Conservation (phyloP, 208 protist species). For the Leishmania major region DNA sequence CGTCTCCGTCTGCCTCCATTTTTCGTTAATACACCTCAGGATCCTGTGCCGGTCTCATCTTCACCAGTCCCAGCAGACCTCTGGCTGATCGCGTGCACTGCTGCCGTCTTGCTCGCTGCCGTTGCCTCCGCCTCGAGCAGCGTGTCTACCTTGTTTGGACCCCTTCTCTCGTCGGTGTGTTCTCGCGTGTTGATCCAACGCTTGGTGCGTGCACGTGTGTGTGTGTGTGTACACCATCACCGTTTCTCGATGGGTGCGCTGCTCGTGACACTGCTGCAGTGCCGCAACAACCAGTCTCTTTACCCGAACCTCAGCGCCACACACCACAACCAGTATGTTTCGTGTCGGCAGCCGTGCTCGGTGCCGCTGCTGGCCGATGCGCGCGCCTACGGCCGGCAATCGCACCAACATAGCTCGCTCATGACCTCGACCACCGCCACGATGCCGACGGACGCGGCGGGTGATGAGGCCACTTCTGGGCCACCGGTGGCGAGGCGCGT, state of each 20-base stretch:
- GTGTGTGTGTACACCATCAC: neutral
- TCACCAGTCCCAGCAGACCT: no score
- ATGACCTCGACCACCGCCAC: neutral
- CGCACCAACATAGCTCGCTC: neutral
- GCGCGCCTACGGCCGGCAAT: neutral
- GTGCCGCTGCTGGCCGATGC: conserved; percentile 9
- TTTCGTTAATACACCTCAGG: neutral
- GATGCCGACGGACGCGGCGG: neutral
- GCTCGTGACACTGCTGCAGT: conserved; percentile 40
- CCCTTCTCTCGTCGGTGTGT: no score
- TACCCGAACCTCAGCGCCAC: conserved; percentile 31
- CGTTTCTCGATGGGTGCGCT: conserved; percentile 27
- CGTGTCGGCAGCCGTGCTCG: conserved; percentile 26
- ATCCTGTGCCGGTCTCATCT: neutral
- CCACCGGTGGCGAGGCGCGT: neutral
- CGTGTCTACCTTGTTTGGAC: no score
- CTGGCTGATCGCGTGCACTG: no score
- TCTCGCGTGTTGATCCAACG: no score
- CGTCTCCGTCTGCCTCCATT: neutral
- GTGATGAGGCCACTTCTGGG: neutral
- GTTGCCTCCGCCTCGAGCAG: no score
- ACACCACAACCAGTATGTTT: conserved; percentile 5
- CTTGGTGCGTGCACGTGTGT: neutral
- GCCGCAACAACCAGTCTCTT: conserved; percentile 30
- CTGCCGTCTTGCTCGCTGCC: no score